Percentiles rank a stretch among this genome's conserved stretches.
phyloP scores from a whole-genome alignment of 2,329 filamentous ascomycete species.

The Claviceps monticola region DNA sequence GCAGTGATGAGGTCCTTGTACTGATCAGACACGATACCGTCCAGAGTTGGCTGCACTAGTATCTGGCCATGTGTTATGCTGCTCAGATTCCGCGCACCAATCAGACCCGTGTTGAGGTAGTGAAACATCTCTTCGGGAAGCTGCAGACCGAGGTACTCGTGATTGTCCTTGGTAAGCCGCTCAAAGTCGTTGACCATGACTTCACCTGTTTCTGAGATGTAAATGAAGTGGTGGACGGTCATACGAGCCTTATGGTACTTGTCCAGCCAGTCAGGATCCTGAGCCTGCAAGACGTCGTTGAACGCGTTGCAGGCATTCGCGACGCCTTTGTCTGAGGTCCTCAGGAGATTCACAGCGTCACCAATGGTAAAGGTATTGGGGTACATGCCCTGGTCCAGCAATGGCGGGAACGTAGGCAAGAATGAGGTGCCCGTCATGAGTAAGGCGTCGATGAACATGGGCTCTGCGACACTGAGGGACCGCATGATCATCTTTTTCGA shows the following conservation, averaged over 20 bases:
- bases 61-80: constrained; percentile 73
- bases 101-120: constrained; percentile 72
- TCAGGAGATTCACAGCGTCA: constrained; percentile 67
- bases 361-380: constrained; percentile 49
- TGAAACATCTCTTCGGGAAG: constrained; percentile 82
- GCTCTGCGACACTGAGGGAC: constrained; percentile 49
- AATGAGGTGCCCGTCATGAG: constrained; percentile 75
- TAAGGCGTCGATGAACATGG: constrained; percentile 70
- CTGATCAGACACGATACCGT: constrained; percentile 64
- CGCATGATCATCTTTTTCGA: constrained; percentile 59
- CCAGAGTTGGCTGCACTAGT: constrained; percentile 67
- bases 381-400: constrained; percentile 46
- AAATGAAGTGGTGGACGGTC: constrained; percentile 76
- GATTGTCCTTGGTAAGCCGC: constrained; percentile 65
- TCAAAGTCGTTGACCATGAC: constrained; percentile 62
- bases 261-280: constrained; percentile 64
- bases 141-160: constrained; percentile 81
- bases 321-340: constrained; percentile 53
- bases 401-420: constrained; percentile 63
- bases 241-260: constrained; percentile 77
- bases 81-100: constrained; percentile 65
- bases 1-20: constrained; percentile 69
- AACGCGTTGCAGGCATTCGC: constrained; percentile 62
- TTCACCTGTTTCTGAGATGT: constrained; percentile 64
- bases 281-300: constrained; percentile 61